Evolutionary conservation across 225 moss, liverwort and hornwort species (phyloP), one percentile per base, ranked within the genome.

Genomic region (Straminergon stramineum): DNA sequence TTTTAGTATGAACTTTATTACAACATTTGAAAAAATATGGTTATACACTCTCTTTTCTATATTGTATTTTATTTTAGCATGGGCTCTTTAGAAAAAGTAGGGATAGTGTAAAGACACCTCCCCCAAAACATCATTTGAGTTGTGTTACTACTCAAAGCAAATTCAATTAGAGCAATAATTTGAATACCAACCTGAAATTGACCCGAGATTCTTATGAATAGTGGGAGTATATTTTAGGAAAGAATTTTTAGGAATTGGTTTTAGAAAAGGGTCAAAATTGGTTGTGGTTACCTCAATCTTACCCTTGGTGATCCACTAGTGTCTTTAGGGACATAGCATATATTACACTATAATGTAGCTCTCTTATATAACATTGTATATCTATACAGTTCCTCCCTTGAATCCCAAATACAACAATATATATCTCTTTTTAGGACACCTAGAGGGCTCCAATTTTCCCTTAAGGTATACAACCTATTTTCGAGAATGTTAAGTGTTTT

Each of bases 221-320:
- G 5, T 21, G 0, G 32, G 2, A 15, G 2, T 56, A 15, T 10
- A 56, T 23, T 79, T 79, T 56, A 37, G 15, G 1, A 6, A 37
- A 8, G 3, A 56, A 24, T 55, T 37, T 24, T 2, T 35, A 37
- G 9, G 5, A 5, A 12, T 8, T 0, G 0, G 4, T 73, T 16
- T 73, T 43, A 26, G 5, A 26, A 41, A 26, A 5, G 41, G 8
- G 4, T 1, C 2, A 0, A 2, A 52, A 34, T 34, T 76, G 34
- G 13, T 1, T 32, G 32, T 32, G 0, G 5, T 32, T 20, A 52
- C 7, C 2, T 20, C 13, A 51, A 18, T 11, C 0, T 31, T 0
- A 52, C 1, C 34, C 13, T 76, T 7, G 0, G 5, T 22, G 22
- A 35, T 2, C 1, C 0, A 1, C 5, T 0, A 4, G 2, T 6